phyloP scores from a whole-genome alignment of 73 alveolate species.

The Stentor roeselii region DNA sequence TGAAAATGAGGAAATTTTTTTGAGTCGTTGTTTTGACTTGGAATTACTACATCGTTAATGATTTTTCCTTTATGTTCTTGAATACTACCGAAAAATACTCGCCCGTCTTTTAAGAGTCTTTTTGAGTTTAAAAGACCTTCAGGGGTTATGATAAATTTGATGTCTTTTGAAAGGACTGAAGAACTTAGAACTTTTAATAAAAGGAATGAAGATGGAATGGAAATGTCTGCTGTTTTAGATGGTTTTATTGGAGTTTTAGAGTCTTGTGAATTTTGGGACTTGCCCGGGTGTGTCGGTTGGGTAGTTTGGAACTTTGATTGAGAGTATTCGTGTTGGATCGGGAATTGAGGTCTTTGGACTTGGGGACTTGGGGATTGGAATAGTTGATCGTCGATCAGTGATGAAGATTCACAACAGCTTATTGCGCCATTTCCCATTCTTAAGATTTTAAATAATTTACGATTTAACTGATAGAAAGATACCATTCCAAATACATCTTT shows the following conservation, averaged over 20 bases:
- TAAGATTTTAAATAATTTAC: too few species aligned
- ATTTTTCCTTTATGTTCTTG: not conserved
- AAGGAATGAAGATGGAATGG: not conserved
- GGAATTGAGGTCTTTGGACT: not conserved
- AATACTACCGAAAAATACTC: not conserved
- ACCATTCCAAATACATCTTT: too few species aligned
- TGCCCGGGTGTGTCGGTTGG: not conserved
- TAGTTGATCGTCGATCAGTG: not conserved
- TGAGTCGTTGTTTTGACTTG: not conserved
- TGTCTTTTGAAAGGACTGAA: not conserved
- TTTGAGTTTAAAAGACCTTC: not conserved
- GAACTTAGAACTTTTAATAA: not conserved
- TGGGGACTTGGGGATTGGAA: not conserved
- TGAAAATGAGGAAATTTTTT: not conserved
- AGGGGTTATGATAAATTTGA: not conserved
- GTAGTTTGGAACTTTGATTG: not conserved
- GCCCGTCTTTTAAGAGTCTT: not conserved
- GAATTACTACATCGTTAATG: not conserved
- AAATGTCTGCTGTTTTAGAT: too few species aligned
- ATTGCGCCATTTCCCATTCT: not conserved
- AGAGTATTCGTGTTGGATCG: not conserved
- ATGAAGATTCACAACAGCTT: not conserved
- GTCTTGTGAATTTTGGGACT: not conserved
- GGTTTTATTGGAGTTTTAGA: too few species aligned
- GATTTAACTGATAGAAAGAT: too few species aligned